Evolutionary conservation across 106 monocot genomes (phyloP), one percentile per base, ranked within the genome.

Genomic region (Dendrobium officinale): DNA sequence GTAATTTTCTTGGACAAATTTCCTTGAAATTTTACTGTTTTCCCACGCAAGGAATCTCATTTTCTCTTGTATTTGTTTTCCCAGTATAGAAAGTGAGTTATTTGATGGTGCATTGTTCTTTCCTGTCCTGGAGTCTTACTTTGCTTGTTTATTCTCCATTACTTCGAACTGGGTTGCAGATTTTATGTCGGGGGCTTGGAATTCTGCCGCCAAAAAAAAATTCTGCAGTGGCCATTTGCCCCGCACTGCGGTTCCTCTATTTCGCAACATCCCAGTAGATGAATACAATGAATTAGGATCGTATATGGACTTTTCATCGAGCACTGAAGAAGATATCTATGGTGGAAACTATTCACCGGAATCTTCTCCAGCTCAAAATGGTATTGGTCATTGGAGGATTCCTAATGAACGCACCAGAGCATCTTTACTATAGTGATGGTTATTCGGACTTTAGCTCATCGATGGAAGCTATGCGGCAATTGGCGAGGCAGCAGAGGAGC

Each of bases 201-300:
- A 82, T 95, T 7, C 95, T 95, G 0, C 81, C 80, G 4, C 85
- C 92, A 44, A 90, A 90, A 94, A 94, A 78, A 97, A 94, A 75
- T 97, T 97, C 79, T 89, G 93, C 42, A 93, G 90, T 41, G 93
- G 96, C 33, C 90, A 90, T 85, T 81, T 93, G 41, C 86, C 92
- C 4, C 56, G 83, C 11, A 77, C 41, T 19, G 79, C 85, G 29
- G 74, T 84, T 3, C 85, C 88, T 15, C 73, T 80, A 33, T 86
- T 82, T 24, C 81, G 59, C 22, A 55, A 85, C 26, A 77, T 85
- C 47, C 85, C 58, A 15, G 55, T 58, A 6, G 83, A 84, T 42
- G 89, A 87, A 4, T 86, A 80, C 45, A 85, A 64, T 9, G 88
- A 83, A 9, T 85, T 82, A 1, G 95, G 91, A 16, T 93, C 92